Base-by-base conservation (phyloP, 2,329 filamentous ascomycete species). In the Knufia petricola region DNA sequence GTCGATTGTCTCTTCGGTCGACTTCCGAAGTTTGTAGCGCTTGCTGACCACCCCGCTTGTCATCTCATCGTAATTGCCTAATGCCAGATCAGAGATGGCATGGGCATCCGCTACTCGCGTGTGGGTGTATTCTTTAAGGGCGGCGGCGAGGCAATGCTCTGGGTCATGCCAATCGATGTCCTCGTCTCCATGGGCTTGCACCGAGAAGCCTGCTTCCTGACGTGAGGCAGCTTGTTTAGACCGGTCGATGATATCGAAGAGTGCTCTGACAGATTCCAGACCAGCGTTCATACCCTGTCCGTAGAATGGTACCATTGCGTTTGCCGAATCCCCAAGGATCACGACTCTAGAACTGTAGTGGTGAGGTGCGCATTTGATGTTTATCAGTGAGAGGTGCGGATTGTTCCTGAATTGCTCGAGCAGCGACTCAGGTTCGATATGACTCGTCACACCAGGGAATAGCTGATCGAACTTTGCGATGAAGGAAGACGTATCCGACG, bases 281-380 rank as follows among this genome's bases (percentile, higher is more conserved):
- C 92, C 92, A 0, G 92, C 85, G 61, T 98, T 98, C 82, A 98
- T 94, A 31, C 92, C 92, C 65, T 98, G 92, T 0, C 92, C 92
- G 65, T 96, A 98, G 67, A 98, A 98, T 0, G 92, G 92, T 0
- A 98, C 88, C 82, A 98, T 95, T 50, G 94, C 92, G 64, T 98
- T 92, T 0, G 92, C 89, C 6, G 92, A 88, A 63, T 98, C 92
- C 50, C 92, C 92, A 30, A 98, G 64, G 42, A 98, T 87, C 51
- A 94, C 87, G 26, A 77, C 87, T 0, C 81, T 84, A 20, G 80
- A 79, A 43, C 69, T 73, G 69, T 79, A 87, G 69, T 95, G 87
- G 66, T 96, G 86, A 0, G 92, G 92, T 15, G 77, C 77, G 69
- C 89, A 95, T 67, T 95, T 96, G 62, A 98, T 84, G 63, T 79